Evolutionary conservation across 1,284 basidiomycete species (phyloP), one percentile per base, ranked within the genome.

Genomic region (Termitomyces sp.): DNA sequence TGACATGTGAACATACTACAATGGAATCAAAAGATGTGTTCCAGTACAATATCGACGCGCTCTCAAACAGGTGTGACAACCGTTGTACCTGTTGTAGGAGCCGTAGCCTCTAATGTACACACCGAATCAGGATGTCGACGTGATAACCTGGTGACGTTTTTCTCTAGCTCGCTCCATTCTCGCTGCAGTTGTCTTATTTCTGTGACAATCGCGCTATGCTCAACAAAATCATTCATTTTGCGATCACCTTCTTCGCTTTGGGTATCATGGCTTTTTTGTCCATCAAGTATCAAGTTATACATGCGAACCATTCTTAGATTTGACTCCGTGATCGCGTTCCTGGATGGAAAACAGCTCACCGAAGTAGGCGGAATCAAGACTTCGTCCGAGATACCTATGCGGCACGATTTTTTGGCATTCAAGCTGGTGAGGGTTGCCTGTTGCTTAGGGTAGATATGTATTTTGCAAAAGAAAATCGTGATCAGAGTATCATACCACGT

Each of bases 291-390:
- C 52, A 54, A 54, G 54, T 26, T 55, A 26, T 58, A 54, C 53
- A 57, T 43, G 43, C 50, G 54, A 47, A 44, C 38, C 52, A 55
- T 51, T 54, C 52, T 44, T 53, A 41, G 60, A 42, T 61, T 58
- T 61, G 63, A 52, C 44, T 59, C 61, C 62, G 62, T 61, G 62
- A 64, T 62, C 44, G 54, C 54, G 63, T 63, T 57, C 63, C 63
- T 64, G 60, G 61, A 59, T 60, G 47, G 46, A 58, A 30, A 33
- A 54, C 47, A 5, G 42, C 38, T 6, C 48, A 45, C 54, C 56
- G 59, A 58, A 52, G 56, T 59, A 46, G 58, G 56, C 56, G 58
- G 59, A 60, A 57, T 50, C 58, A 58, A 59, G 56, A 39, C 19
- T 21, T 50, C 44, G 54, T 52, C 53, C 55, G 36, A 15, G 21